These are phyloP conservation scores for Lathyrus tuberosus DNA, from an alignment of 306 rosid genomes.

Conservation along the genomic window DNA sequence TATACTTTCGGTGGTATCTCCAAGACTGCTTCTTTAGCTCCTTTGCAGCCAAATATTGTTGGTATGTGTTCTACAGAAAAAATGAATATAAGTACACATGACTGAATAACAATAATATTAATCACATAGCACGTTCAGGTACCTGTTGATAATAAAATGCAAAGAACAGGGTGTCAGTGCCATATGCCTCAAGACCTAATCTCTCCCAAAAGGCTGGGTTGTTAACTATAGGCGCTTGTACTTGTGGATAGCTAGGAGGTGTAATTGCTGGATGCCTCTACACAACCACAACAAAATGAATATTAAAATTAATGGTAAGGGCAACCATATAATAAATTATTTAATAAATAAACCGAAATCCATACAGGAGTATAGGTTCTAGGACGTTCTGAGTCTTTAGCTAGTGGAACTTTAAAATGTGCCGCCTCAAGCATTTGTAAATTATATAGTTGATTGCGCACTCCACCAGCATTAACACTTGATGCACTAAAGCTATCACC, in stretches of 20 bases:
- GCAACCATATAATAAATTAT: slow-evolving; percentile 25
- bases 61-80: slow-evolving; percentile 80
- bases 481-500: slow-evolving; percentile 76
- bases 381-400: slow-evolving; percentile 94
- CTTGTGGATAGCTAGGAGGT: slow-evolving; percentile 92
- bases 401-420: slow-evolving; percentile 73
- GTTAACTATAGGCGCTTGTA: slow-evolving; percentile 85
- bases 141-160: slow-evolving; percentile 98
- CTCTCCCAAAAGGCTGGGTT: slow-evolving; percentile 98
- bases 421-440: slow-evolving; percentile 95
- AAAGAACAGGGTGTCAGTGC: slow-evolving; percentile 88
- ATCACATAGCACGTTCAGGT: slow-evolving; percentile 26
- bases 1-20: slow-evolving; percentile 96
- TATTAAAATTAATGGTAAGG: slow-evolving; percentile 4
- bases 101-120: slow-evolving; percentile 9
- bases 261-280: slow-evolving; percentile 83
- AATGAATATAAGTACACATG: slow-evolving; percentile 31
- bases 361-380: slow-evolving; percentile 81
- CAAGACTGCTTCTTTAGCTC: slow-evolving; percentile 99
- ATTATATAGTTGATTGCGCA: slow-evolving; percentile 72
- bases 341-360: slow-evolving; percentile 33
- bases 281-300: slow-evolving; percentile 34
- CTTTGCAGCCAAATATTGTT: slow-evolving; percentile 96
- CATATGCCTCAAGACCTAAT: slow-evolving; percentile 63
- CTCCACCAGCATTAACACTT: slow-evolving; percentile 61